Evolutionary conservation across 2,329 filamentous ascomycete genomes (phyloP), one percentile per base, ranked within the genome.

Genomic region (Penicillium decumbens): DNA sequence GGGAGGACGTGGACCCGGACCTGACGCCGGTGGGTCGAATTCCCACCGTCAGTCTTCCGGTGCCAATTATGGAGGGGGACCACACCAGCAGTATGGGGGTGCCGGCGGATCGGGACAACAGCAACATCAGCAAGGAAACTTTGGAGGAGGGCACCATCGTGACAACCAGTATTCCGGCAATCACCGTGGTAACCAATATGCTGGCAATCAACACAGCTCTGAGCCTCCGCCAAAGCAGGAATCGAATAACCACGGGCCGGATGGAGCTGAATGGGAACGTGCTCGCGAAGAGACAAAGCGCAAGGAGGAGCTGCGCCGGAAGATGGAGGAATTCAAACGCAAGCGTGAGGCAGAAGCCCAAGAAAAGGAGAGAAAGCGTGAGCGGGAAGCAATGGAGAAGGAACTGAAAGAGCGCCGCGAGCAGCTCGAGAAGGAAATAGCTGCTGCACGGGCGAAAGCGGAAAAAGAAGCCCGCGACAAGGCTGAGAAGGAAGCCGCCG

Each of bases 351-450:
- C 67, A 49, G 61, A 70, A 56, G 59, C 65, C 42, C 63, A 66
- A 41, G 70, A 73, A 49, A 68, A 69, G 41, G 63, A 72, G 45
- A 61, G 63, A 37, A 61, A 71, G 46, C 64, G 66, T 1, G 71
- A 73, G 47, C 65, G 67, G 23, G 71, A 73, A 47, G 66, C 64
- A 8, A 70, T 72, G 60, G 71, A 73, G 51, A 64, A 64, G 33
- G 68, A 72, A 46, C 55, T 71, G 28, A 64, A 64, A 35, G 67
- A 72, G 53, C 68, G 68, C 28, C 67, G 67, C 37, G 69, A 72
- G 53, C 69, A 72, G 47, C 60, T 71, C 15, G 70, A 72, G 54
- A 63, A 54, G 24, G 66, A 69, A 43, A 66, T 68, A 58, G 65
- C 65, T n/a, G 64, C 61, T 15, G 66, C 65, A 18, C 62, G 55